These are phyloP conservation scores for Cyclocybe aegerita DNA, from an alignment of 768 basidiomycete species.

Conservation along the genomic window DNA sequence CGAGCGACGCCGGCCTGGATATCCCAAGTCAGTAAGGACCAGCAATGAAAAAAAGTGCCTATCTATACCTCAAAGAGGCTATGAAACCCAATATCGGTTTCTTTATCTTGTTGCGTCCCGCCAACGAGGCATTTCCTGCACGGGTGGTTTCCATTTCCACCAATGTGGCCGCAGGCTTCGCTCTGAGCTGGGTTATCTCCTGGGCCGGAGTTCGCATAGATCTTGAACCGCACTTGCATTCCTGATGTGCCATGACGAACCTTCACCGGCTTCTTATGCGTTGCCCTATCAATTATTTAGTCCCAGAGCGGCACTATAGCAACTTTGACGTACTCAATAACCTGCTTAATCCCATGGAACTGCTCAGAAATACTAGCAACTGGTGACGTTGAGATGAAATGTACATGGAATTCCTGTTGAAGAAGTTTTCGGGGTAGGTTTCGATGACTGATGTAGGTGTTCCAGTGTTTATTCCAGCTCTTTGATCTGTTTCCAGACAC, in stretches of 20 bases:
- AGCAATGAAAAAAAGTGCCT: neutral
- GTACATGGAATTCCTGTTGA: slow-evolving; percentile 34
- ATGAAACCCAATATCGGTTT: slow-evolving; percentile 32
- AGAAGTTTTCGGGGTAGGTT: slow-evolving; percentile 34
- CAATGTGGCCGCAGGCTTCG: slow-evolving; percentile 37
- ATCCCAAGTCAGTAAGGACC: neutral
- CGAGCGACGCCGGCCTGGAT: slow-evolving; percentile 22
- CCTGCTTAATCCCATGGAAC: slow-evolving; percentile 28
- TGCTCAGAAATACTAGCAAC: slow-evolving; percentile 37
- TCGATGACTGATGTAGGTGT: slow-evolving; percentile 35
- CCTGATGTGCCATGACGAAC: slow-evolving; percentile 27
- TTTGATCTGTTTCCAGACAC: slow-evolving; percentile 44
- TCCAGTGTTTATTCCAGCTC: slow-evolving; percentile 46
- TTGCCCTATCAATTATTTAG: slow-evolving; percentile 20
- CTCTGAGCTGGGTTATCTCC: slow-evolving; percentile 42
- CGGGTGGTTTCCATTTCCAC: slow-evolving; percentile 35
- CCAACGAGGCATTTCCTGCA: slow-evolving; percentile 41
- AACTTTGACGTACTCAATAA: slow-evolving; percentile 28
- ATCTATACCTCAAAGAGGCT: slow-evolving; percentile 27
- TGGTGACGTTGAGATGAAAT: slow-evolving; percentile 39
- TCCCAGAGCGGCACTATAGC: neutral
- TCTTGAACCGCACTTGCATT: slow-evolving; percentile 20
- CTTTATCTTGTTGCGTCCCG: slow-evolving; percentile 30
- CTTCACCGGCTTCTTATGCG: slow-evolving; percentile 28
- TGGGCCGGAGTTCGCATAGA: slow-evolving; percentile 26